Conservation (phyloP, 768 basidiomycete species). For the Russula griseocarnosa region DNA sequence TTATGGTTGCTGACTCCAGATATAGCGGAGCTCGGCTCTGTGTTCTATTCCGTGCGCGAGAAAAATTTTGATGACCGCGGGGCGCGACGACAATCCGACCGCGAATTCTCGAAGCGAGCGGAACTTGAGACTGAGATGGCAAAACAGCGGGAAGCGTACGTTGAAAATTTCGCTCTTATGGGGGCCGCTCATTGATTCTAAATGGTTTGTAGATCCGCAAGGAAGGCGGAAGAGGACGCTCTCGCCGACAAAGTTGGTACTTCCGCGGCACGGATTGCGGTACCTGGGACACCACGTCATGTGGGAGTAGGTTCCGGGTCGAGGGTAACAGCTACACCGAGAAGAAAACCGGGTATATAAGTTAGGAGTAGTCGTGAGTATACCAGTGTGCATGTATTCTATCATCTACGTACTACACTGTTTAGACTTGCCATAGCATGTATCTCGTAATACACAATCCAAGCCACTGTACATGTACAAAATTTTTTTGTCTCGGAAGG, state of each 20-base stretch:
- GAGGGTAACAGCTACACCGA: slow-evolving; percentile 70
- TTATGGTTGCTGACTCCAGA: slow-evolving; percentile 17
- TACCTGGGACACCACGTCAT: slow-evolving; percentile 78
- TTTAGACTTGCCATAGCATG: slow-evolving; percentile 13
- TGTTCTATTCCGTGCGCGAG: slow-evolving; percentile 97
- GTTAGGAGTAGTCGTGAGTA: not conserved
- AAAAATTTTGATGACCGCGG: slow-evolving; percentile 94
- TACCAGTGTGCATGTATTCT: slow-evolving; percentile 1
- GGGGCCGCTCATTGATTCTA: not conserved
- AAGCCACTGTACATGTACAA: not conserved
- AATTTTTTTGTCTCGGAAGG: not conserved
- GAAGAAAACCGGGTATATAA: slow-evolving; percentile 69
- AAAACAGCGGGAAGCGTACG: slow-evolving; percentile 68
- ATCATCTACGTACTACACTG: not conserved
- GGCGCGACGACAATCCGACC: slow-evolving; percentile 69
- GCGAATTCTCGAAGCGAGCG: slow-evolving; percentile 87
- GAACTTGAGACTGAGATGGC: slow-evolving; percentile 93
- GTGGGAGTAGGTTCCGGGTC: slow-evolving; percentile 60
- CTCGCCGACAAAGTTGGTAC: slow-evolving; percentile 52
- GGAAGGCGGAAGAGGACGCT: slow-evolving; percentile 58
- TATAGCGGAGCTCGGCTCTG: slow-evolving; percentile 87
- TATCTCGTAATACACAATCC: not conserved
- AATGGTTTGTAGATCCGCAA: slow-evolving; percentile 47
- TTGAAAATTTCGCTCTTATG: slow-evolving; percentile 1
- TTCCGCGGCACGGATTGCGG: slow-evolving; percentile 59